Conservation (phyloP, 2,329 filamentous ascomycete species). For the Penicillium sp. region DNA sequence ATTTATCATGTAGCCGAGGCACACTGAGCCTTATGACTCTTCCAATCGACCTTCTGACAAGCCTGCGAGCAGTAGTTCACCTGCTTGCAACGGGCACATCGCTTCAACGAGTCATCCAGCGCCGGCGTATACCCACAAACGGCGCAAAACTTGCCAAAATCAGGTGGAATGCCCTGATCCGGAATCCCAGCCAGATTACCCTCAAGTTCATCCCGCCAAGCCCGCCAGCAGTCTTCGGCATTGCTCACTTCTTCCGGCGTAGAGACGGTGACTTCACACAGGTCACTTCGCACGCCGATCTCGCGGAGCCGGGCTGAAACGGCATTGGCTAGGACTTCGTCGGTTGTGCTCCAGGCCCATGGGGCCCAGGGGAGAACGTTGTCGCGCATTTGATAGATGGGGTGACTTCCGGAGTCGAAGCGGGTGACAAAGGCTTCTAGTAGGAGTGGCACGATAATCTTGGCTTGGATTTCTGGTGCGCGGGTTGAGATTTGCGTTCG, state of each 20-base stretch:
- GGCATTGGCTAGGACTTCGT: conserved; percentile 1
- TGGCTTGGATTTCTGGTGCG: conserved; percentile 1
- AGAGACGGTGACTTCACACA: conserved; percentile 3
- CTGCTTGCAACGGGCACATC: conserved; percentile 1
- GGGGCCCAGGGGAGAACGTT: conserved; percentile 4
- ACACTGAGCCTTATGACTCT: no score
- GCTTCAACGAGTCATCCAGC: conserved; percentile 2
- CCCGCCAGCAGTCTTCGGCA: neutral
- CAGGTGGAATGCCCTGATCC: neutral
- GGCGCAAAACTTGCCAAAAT: conserved; percentile 1
- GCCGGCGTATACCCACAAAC: conserved; percentile 5
- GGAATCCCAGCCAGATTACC: neutral
- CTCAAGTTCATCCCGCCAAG: neutral
- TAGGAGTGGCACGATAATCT: conserved; percentile 5
- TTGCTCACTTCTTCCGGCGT: neutral
- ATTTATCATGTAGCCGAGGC: no score
- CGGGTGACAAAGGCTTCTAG: conserved; percentile 6
- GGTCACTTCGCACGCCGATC: conserved; percentile 2
- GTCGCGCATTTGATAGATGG: neutral
- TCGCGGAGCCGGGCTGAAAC: conserved; percentile 1
- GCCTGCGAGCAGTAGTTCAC: no score
- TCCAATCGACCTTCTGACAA: no score
- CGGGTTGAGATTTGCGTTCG: conserved; percentile 1
- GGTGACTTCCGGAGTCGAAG: neutral
- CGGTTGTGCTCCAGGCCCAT: conserved; percentile 3